phyloP scores from a whole-genome alignment of 257 asterid species.

The Solanum peruvianum region DNA sequence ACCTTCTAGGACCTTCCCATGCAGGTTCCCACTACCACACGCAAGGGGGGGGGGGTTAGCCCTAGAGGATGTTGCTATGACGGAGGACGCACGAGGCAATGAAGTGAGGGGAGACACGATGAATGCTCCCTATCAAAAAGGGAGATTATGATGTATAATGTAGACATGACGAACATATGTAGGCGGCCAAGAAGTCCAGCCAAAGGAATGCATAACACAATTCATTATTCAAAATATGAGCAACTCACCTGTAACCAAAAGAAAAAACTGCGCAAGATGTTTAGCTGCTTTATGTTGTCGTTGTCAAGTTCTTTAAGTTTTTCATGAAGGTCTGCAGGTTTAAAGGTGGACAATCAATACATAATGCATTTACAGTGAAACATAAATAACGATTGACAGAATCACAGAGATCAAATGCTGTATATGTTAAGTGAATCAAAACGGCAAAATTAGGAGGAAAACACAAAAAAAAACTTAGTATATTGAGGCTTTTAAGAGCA shows the following conservation, averaged over 20 bases:
- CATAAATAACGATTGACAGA: neutral
- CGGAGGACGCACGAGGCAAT: neutral
- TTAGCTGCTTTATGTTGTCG: neutral
- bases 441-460: neutral
- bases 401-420: neutral
- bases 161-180: neutral
- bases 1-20: neutral
- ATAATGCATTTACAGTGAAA: neutral
- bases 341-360: neutral
- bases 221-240: neutral
- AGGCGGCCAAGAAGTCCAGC: neutral
- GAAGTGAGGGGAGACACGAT: neutral
- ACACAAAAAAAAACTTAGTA: neutral
- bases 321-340: neutral
- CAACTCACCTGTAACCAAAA: conserved; percentile 1
- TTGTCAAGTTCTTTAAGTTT: neutral
- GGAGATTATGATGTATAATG: neutral
- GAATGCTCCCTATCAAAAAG: neutral
- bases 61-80: neutral
- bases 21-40: neutral
- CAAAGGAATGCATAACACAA: neutral
- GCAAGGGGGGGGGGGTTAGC: neutral
- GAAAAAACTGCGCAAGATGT: neutral
- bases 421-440: neutral
- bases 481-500: neutral